Conservation (phyloP, 73 alveolate genomes). For the Tetrahymena malaccensis region DNA sequence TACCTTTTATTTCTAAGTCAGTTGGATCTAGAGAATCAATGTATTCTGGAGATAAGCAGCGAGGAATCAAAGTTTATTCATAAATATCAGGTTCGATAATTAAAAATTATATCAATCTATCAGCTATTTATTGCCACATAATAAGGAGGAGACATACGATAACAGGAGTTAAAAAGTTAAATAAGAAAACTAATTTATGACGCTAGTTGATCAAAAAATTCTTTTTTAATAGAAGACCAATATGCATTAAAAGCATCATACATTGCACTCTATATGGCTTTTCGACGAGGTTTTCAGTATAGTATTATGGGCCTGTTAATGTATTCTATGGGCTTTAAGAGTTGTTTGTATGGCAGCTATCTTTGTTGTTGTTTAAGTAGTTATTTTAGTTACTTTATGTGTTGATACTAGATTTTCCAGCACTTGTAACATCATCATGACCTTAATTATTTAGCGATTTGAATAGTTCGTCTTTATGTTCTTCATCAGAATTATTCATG, state of each 20-base stretch:
- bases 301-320: background rate
- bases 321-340: background rate
- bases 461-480: background rate
- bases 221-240: slow-evolving; percentile 18
- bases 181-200: slow-evolving; percentile 25
- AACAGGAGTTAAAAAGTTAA: slow-evolving; percentile 49
- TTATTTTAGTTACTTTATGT: background rate
- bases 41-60: slow-evolving; percentile 10
- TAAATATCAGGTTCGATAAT: slow-evolving; percentile 38
- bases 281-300: background rate
- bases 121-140: slow-evolving; percentile 37
- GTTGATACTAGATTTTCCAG: background rate
- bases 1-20: slow-evolving; percentile 36
- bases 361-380: background rate
- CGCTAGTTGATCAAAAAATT: slow-evolving; percentile 7
- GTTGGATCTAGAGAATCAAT: background rate
- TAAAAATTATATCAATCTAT: slow-evolving; percentile 15
- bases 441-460: background rate
- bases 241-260: background rate
- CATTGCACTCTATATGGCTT: background rate
- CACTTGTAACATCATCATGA: background rate
- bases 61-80: background rate
- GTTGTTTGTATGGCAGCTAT: background rate
- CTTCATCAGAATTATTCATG: background rate
- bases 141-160: slow-evolving; percentile 36